Base-by-base conservation (phyloP, 2,329 filamentous ascomycete genomes). In the Microthyrium microscopicum region DNA sequence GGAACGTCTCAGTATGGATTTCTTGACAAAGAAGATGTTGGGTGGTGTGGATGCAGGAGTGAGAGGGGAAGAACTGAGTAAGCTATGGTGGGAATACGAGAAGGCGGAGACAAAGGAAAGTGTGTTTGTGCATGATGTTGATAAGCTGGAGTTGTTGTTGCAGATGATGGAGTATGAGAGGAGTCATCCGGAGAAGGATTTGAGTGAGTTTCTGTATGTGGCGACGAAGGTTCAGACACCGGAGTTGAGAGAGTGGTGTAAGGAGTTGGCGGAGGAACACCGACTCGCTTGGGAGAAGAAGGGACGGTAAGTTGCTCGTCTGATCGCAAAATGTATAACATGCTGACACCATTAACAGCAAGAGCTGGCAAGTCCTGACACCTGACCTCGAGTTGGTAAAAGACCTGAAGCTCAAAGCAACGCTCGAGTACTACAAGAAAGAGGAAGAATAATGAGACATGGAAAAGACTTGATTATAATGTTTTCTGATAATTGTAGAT, bases 91-190 rank as follows among this genome's bases (percentile, higher is more conserved):
- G 49, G 89, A 98, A 56, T 98, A 98, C 50, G 89, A 98, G 56
- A 82, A 89, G 46, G 75, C 73, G 13, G 49, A 76, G 58, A 95
- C 89, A 6, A 59, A 76, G 11, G 87, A 98, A 52, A 81, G 78
- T 44, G 66, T 75, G 40, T 95, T 87, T 42, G 89, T 98, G 27
- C 89, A 98, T 53, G 89, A 98, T 53, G 72, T 98, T 38, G 89
- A 98, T 58, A 95, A 95, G 73, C 74, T 98, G 54, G 89, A 98
- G 60, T 62, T 98, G 42, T 58, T 98, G 40, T 60, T 92, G 49
- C 89, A 98, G 61, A 94, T 94, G 80, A 62, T 92, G 20, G 89
- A 98, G 56, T 98, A 98, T 50, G 89, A 98, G 68, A 76, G 78
- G 46, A 59, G 66, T 9, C 64, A 71, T 31, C 57, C 73, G 35